phyloP scores from a whole-genome alignment of 345 rosid genomes.

The Pugionium cornutum region DNA sequence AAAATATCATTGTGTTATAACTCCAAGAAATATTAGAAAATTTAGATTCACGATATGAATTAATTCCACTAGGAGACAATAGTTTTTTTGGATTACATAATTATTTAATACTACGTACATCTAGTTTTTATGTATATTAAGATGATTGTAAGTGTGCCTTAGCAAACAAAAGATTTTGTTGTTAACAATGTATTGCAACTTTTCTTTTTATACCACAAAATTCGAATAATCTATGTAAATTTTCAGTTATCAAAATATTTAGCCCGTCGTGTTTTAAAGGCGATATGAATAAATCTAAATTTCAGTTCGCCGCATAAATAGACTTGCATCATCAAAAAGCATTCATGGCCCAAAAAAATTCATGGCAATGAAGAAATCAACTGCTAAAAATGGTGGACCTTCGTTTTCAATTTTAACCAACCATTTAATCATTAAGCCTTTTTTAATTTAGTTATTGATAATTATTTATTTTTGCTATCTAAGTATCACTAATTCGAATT shows the following conservation, averaged over 20 bases:
- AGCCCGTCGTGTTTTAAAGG: too few species aligned
- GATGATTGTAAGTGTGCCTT: too few species aligned
- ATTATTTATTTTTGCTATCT: conserved; percentile 32
- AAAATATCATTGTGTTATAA: too few species aligned
- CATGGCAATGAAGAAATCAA: conserved; percentile 41
- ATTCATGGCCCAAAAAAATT: conserved; percentile 43
- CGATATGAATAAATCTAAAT: too few species aligned
- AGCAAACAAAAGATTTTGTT: too few species aligned
- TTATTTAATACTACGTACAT: too few species aligned
- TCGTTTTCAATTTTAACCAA: conserved; percentile 43
- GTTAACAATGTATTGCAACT: too few species aligned
- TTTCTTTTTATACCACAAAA: too few species aligned
- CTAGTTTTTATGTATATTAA: too few species aligned
- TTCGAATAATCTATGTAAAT: too few species aligned
- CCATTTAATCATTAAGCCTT: conserved; percentile 41
- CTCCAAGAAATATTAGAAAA: too few species aligned
- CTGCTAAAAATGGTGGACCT: conserved; percentile 45
- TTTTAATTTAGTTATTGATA: conserved; percentile 17
- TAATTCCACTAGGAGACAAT: not conserved
- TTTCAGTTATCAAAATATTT: too few species aligned
- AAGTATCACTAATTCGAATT: conserved; percentile 34
- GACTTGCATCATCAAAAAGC: conserved; percentile 28
- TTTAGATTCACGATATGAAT: not conserved
- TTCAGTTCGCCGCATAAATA: conserved; percentile 43
- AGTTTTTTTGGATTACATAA: not conserved